Evolutionary conservation across 2,329 filamentous ascomycete genomes (phyloP), one percentile per base, ranked within the genome.

Genomic region (Phoma sp.): DNA sequence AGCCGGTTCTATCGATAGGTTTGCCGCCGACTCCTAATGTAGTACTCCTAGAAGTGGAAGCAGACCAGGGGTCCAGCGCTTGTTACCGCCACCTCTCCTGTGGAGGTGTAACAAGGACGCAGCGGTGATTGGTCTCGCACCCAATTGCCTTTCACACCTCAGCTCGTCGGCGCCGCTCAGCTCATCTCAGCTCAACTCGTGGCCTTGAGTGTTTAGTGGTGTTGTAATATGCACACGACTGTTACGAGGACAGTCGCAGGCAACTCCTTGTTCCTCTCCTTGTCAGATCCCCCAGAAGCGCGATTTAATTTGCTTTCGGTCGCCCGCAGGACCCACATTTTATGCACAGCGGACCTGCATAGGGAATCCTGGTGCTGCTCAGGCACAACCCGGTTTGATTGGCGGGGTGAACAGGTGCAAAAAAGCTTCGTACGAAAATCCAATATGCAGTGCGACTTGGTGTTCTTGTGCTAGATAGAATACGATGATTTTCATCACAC

Each of bases 311-410:
- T 51, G 22, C 41, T 47, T 47, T 46, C 8, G 36, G n/a, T 40
- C 40, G 40, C 37, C 46, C 37, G 41, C 37, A 51, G 46, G 47
- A 43, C 32, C 52, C 52, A 47, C 52, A 46, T 24, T 36, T 50
- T 44, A 55, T 55, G 52, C 52, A 51, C 25, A 29, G 21, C 37
- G 32, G 32, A 51, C 52, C 52, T 55, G 52, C 52, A 51, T 55
- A 35, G 15, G 29, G 29, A 13, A 55, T 55, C 52, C 52, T 55
- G 39, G 48, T 31, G 54, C 25, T 29, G 48, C 48, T 57, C 54
- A 57, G 54, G 54, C 48, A 57, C 54, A 44, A 6, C 9, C 21
- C 2, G 13, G 21, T 49, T 5, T 52, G 48, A 57, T 57, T 57
- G 44, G 54, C n/a, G 15, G 24, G 3, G 12, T 32, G 25, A 32